phyloP scores from a whole-genome alignment of 2,329 filamentous ascomycete species.

The Xylaria sp. region DNA sequence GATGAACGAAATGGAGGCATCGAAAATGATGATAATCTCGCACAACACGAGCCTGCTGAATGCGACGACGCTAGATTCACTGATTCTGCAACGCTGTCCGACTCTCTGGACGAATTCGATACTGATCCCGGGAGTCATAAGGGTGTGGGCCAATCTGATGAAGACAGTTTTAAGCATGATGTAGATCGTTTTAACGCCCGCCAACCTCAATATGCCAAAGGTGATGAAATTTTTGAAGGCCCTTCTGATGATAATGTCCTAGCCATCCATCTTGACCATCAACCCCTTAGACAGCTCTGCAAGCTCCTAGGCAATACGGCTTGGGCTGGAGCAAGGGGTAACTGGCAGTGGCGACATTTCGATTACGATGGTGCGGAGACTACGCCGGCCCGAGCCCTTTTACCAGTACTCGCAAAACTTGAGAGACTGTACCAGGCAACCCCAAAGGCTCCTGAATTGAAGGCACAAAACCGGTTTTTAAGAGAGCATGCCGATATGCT shows the following conservation, averaged over 20 bases:
- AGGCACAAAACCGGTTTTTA: constrained; percentile 44
- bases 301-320: constrained; percentile 36
- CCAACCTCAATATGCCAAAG: constrained; percentile 24
- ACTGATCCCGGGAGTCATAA: constrained; percentile 27
- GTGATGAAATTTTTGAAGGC: constrained; percentile 35
- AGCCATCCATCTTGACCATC: constrained; percentile 36
- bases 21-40: background rate
- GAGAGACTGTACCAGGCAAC: constrained; percentile 39
- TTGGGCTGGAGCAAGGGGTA: constrained; percentile 38
- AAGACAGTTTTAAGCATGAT: constrained; percentile 43
- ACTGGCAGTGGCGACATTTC: constrained; percentile 39
- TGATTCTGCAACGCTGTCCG: constrained; percentile 8
- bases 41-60: background rate
- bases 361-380: constrained; percentile 32
- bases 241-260: constrained; percentile 37
- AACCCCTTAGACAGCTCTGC: constrained; percentile 35
- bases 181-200: constrained; percentile 37
- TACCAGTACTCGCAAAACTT: constrained; percentile 40
- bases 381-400: constrained; percentile 36
- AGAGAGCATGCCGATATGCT: constrained; percentile 40
- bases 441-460: constrained; percentile 38
- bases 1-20: background rate
- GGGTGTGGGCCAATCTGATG: constrained; percentile 28
- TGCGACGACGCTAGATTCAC: background rate
- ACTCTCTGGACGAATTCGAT: constrained; percentile 31